phyloP scores from a whole-genome alignment of 2,329 filamentous ascomycete species.

The Claviceps fusiformis region DNA sequence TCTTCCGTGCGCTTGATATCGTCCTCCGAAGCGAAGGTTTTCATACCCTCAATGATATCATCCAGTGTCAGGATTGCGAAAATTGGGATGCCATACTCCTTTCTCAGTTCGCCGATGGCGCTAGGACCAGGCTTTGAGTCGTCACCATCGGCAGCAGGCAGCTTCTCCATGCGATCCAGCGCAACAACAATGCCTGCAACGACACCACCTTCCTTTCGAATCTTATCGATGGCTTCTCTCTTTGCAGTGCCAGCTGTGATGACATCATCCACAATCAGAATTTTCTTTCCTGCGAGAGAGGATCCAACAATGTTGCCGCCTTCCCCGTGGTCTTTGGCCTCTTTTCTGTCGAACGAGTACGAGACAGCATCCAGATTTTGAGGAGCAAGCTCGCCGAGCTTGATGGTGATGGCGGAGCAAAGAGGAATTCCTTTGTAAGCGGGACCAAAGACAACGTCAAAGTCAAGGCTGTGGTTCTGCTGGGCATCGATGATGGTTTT shows the following conservation, averaged over 20 bases:
- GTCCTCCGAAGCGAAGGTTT: constrained; percentile 44
- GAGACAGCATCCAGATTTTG: constrained; percentile 53
- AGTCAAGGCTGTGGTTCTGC: constrained; percentile 31
- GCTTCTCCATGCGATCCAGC: constrained; percentile 75
- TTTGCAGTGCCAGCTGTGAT: constrained; percentile 93
- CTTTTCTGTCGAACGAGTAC: constrained; percentile 92
- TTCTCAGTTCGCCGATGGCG: constrained; percentile 73
- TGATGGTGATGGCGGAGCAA: constrained; percentile 62
- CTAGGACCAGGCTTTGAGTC: constrained; percentile 59
- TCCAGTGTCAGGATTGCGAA: constrained; percentile 71
- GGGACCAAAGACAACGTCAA: constrained; percentile 84
- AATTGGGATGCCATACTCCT: constrained; percentile 73
- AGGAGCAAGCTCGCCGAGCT: constrained; percentile 57
- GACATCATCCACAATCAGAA: constrained; percentile 91
- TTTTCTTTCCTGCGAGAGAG: constrained; percentile 66
- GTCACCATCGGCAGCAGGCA: constrained; percentile 49
- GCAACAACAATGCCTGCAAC: constrained; percentile 82
- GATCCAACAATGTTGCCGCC: constrained; percentile 87
- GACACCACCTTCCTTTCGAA: constrained; percentile 68
- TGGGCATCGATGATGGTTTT: constrained; percentile 41
- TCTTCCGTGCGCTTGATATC: constrained; percentile 57
- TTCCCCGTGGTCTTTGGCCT: constrained; percentile 91
- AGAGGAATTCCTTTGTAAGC: constrained; percentile 96
- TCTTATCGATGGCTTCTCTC: constrained; percentile 81
- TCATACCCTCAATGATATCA: constrained; percentile 63